These are phyloP conservation scores for Metschnikowia shivogae DNA, from an alignment of 805 yeast species.

Conservation along the genomic window DNA sequence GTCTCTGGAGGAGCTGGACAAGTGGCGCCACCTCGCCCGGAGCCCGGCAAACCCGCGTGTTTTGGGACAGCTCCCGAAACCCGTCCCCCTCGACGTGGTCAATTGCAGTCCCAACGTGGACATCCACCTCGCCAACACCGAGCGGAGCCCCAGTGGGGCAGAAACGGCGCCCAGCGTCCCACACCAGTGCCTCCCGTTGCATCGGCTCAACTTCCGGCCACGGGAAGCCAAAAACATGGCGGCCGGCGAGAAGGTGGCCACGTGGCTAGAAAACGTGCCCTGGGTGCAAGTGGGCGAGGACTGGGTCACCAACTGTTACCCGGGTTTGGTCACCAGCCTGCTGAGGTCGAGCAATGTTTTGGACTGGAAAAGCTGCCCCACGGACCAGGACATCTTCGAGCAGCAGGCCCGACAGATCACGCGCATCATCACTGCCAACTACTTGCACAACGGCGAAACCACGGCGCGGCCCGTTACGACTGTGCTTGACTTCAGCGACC, in stretches of 20 bases:
- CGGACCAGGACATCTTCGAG: conserved; percentile 46
- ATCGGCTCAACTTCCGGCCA: conserved; percentile 47
- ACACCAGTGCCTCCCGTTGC: no score
- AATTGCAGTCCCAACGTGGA: no score
- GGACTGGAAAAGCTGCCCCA: conserved; percentile 18
- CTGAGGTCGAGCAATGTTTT: conserved; percentile 21
- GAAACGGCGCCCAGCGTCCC: no score
- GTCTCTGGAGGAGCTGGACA: no score
- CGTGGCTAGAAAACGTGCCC: conserved; percentile 63
- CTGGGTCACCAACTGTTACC: conserved; percentile 44
- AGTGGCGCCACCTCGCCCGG: no score
- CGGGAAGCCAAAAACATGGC: conserved; percentile 61
- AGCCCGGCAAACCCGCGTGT: no score
- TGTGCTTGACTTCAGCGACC: conserved; percentile 9
- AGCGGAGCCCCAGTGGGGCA: no score
- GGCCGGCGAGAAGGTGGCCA: conserved; percentile 57
- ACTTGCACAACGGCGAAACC: conserved; percentile 14
- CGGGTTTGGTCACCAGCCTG: conserved; percentile 30
- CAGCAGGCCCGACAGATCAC: conserved; percentile 53
- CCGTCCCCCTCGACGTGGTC: no score
- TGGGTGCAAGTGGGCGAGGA: conserved; percentile 27
- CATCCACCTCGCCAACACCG: no score
- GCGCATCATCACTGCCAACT: conserved; percentile 17
- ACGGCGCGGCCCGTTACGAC: conserved; percentile 16
- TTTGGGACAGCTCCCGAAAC: no score